Evolutionary conservation across 2,329 filamentous ascomycete genomes (phyloP).

Genomic region (Ascochyta clinopodiicola): DNA sequence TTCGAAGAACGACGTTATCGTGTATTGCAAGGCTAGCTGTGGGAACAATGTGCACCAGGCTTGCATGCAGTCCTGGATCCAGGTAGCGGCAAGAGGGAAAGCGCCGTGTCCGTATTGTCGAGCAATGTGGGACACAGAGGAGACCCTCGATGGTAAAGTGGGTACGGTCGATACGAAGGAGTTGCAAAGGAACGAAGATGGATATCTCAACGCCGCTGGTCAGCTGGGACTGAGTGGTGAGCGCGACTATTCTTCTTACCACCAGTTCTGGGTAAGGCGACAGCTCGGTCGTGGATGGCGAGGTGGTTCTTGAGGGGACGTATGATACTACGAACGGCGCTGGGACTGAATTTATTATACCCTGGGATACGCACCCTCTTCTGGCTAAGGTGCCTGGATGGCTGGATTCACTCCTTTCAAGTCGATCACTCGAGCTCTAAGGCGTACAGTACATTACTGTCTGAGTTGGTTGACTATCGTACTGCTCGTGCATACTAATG

Average conservation of each 20-base stretch:
- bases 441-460: too few relatives aligned
- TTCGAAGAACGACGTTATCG: constrained; percentile 44
- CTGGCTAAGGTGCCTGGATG: too few relatives aligned
- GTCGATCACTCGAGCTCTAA: too few relatives aligned
- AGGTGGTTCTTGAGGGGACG: neutral
- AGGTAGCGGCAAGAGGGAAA: constrained; percentile 31
- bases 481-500: too few relatives aligned
- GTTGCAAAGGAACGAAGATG: constrained; percentile 55
- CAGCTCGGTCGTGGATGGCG: constrained; percentile 15
- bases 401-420: too few relatives aligned
- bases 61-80: constrained; percentile 63
- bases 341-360: too few relatives aligned
- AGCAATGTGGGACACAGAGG: constrained; percentile 58
- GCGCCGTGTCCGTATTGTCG: constrained; percentile 69
- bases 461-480: too few relatives aligned
- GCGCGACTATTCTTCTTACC: constrained; percentile 49
- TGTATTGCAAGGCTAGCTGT: constrained; percentile 66
- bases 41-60: constrained; percentile 68
- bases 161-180: constrained; percentile 55
- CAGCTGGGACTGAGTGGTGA: constrained; percentile 64
- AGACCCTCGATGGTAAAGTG: constrained; percentile 47
- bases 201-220: constrained; percentile 67
- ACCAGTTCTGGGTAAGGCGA: constrained; percentile 32
- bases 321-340: too few relatives aligned
- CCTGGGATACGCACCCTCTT: too few relatives aligned